phyloP scores from a whole-genome alignment of 257 asterid species.

The Jasminum sambac region DNA sequence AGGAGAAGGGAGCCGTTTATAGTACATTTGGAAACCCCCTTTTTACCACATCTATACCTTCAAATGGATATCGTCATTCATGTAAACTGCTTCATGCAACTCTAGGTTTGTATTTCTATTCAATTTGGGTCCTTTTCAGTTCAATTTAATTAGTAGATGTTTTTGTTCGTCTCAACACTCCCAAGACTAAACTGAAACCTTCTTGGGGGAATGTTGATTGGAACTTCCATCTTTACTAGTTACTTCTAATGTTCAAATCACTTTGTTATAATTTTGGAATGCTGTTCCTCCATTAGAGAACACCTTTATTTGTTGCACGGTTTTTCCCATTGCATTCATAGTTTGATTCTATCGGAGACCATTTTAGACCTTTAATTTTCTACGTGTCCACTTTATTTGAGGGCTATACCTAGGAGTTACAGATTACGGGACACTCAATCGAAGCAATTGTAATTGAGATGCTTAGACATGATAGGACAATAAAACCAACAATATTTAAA shows the following conservation, averaged over 20 bases:
- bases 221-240: neutral
- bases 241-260: neutral
- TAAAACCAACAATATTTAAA: too few species aligned
- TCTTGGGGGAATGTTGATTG: constrained; percentile 1
- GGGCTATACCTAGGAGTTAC: too few species aligned
- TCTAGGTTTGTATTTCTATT: constrained; percentile 60
- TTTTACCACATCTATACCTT: neutral
- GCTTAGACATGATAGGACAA: too few species aligned
- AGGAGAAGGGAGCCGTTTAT: too few species aligned
- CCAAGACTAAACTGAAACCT: constrained; percentile 10
- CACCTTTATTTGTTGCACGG: too few species aligned
- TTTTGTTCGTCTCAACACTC: constrained; percentile 17
- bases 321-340: constrained; percentile 12
- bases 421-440: too few species aligned
- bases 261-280: neutral
- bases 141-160: neutral
- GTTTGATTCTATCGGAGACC: too few species aligned
- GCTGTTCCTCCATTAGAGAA: neutral
- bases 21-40: constrained; percentile 9
- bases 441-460: too few species aligned
- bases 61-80: constrained; percentile 16
- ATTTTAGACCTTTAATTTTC: too few species aligned
- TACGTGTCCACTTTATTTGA: too few species aligned
- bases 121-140: constrained; percentile 1
- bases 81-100: constrained; percentile 60